phyloP scores from a whole-genome alignment of 1,139 yeast species.

The Kurtzmaniella quercitrusa region DNA sequence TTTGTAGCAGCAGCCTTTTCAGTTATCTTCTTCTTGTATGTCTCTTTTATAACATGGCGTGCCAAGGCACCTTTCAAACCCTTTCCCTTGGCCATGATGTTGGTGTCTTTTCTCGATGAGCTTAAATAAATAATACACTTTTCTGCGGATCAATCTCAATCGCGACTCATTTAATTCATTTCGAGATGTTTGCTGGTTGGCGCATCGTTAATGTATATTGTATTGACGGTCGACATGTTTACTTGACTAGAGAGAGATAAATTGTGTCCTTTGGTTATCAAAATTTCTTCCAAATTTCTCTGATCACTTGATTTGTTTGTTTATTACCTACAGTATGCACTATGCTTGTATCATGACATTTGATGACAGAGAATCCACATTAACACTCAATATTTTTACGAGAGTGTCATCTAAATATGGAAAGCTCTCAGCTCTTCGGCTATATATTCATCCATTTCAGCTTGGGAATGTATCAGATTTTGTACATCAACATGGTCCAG shows the following conservation, averaged over 20 bases:
- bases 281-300: too few relatives aligned
- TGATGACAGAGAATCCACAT: neutral
- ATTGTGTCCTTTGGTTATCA: too few relatives aligned
- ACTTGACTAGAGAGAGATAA: too few relatives aligned
- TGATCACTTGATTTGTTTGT: too few relatives aligned
- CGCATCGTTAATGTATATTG: too few relatives aligned
- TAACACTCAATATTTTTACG: neutral
- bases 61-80: slow-evolving; percentile 48
- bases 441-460: slow-evolving; percentile 9
- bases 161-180: too few relatives aligned
- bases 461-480: neutral
- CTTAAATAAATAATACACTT: neutral
- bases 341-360: neutral
- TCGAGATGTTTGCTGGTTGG: too few relatives aligned
- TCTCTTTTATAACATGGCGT: slow-evolving; percentile 24
- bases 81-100: slow-evolving; percentile 29
- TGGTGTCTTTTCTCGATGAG: slow-evolving; percentile 19
- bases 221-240: too few relatives aligned
- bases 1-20: slow-evolving; percentile 19
- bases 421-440: slow-evolving; percentile 22
- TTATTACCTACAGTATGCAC: neutral
- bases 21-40: slow-evolving; percentile 13
- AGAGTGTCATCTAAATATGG: slow-evolving; percentile 12
- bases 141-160: neutral
- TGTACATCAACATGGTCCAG: neutral